phyloP scores from a whole-genome alignment of 2,329 filamentous ascomycete species.

The Cylindrodendrum hubeiense region DNA sequence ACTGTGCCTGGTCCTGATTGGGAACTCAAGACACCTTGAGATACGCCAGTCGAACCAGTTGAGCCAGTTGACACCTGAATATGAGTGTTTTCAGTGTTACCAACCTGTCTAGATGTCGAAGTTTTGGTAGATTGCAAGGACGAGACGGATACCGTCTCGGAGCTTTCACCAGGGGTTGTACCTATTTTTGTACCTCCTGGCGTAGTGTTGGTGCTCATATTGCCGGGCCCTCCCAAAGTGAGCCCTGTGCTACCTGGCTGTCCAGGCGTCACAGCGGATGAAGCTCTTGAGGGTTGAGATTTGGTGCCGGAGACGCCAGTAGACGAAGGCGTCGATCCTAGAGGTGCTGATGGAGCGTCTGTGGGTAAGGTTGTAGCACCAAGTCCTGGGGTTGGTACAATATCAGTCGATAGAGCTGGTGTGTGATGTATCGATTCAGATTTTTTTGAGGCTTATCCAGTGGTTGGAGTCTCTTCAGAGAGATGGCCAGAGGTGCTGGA shows the following conservation, averaged over 20 bases:
- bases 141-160: not conserved
- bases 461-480: not conserved
- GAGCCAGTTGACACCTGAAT: not conserved
- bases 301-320: not conserved
- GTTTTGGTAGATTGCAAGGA: not conserved
- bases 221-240: not conserved
- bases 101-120: not conserved
- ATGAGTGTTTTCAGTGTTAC: not conserved
- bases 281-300: not conserved
- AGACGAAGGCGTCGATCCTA: not conserved
- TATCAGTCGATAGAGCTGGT: too few species aligned
- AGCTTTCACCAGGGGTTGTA: not conserved
- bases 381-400: not conserved
- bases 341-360: not conserved
- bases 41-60: not conserved
- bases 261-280: not conserved
- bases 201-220: not conserved
- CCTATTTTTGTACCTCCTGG: not conserved
- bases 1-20: too few species aligned
- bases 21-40: not conserved
- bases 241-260: not conserved
- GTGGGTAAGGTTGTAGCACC: not conserved
- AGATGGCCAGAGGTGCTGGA: not conserved
- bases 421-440: too few species aligned
- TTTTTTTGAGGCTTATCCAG: too few species aligned